Evolutionary conservation across 192 early-diverging fungal genomes (phyloP).

Genomic region (Backusella tuberculispora): DNA sequence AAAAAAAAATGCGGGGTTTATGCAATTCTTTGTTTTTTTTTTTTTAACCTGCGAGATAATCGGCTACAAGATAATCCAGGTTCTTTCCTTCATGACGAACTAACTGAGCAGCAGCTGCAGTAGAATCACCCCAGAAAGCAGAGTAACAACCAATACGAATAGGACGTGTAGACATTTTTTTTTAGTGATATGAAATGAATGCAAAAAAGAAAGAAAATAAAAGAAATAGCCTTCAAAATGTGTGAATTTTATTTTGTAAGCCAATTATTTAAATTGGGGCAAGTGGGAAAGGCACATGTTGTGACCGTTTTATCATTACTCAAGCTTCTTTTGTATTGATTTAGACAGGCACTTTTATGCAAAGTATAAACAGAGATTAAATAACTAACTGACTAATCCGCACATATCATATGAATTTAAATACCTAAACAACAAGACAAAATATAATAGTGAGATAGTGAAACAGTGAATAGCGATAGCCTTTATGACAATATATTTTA

Average conservation of each 20-base stretch:
- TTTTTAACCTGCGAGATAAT: constrained; percentile 65
- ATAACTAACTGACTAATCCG: too few species aligned
- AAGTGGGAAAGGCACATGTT: constrained; percentile 28
- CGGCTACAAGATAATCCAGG: constrained; percentile 63
- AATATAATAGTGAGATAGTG: too few species aligned
- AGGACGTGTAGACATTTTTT: constrained; percentile 21
- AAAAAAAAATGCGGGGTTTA: background rate
- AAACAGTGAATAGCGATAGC: too few species aligned
- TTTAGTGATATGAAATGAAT: background rate
- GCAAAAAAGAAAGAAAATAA: background rate
- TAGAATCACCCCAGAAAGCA: constrained; percentile 64
- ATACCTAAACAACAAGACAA: too few species aligned
- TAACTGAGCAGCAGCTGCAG: constrained; percentile 57
- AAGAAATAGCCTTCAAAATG: background rate
- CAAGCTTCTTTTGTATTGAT: too few species aligned
- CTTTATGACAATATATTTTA: too few species aligned
- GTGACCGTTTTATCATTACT: constrained; percentile 10
- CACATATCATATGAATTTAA: too few species aligned
- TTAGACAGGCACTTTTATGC: too few species aligned
- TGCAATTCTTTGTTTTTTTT: background rate
- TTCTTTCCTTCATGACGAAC: constrained; percentile 49
- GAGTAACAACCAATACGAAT: constrained; percentile 64
- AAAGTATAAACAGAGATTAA: too few species aligned
- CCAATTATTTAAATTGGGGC: constrained; percentile 7
- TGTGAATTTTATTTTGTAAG: background rate